Percentiles rank a stretch among this genome's conserved stretches.
phyloP scores from a whole-genome alignment of 257 asterid species.

The Solanum pennellii region DNA sequence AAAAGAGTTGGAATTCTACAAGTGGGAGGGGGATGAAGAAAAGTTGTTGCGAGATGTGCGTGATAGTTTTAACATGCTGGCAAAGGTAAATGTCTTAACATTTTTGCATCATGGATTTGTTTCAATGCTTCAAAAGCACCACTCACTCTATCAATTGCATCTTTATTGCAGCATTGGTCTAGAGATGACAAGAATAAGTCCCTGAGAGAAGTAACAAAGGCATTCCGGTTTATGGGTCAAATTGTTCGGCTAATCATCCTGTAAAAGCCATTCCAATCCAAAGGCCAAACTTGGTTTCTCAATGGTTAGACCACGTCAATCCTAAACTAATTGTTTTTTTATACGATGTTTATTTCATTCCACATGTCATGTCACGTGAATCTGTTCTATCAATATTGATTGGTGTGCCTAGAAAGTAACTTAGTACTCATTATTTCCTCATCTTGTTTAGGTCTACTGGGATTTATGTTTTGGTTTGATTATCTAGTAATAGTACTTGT shows the following conservation, averaged over 20 bases:
- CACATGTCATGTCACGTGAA: neutral
- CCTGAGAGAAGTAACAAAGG: slow-evolving; percentile 69
- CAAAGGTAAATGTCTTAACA: slow-evolving; percentile 39
- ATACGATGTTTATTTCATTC: neutral
- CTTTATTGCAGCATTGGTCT: slow-evolving; percentile 67
- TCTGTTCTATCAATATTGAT: neutral
- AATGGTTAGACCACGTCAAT: neutral
- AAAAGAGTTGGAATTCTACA: slow-evolving; percentile 54
- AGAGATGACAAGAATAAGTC: slow-evolving; percentile 77
- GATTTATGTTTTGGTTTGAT: neutral
- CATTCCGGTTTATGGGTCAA: slow-evolving; percentile 80
- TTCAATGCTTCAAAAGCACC: neutral
- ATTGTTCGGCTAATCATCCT: slow-evolving; percentile 68
- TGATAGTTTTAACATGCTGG: slow-evolving; percentile 72
- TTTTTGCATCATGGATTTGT: neutral
- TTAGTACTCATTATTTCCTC: neutral
- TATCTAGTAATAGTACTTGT: neutral
- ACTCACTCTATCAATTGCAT: neutral
- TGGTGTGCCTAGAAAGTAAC: neutral
- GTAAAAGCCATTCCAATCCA: slow-evolving; percentile 8
- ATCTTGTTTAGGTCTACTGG: neutral
- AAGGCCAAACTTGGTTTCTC: neutral
- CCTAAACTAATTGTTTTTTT: neutral
- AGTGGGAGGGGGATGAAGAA: slow-evolving; percentile 70
- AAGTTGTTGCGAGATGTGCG: slow-evolving; percentile 61